Evolutionary conservation across 495 filamentous ascomycete species (phyloP), one percentile per base, ranked within the genome.

Genomic region (Neurospora sp.): DNA sequence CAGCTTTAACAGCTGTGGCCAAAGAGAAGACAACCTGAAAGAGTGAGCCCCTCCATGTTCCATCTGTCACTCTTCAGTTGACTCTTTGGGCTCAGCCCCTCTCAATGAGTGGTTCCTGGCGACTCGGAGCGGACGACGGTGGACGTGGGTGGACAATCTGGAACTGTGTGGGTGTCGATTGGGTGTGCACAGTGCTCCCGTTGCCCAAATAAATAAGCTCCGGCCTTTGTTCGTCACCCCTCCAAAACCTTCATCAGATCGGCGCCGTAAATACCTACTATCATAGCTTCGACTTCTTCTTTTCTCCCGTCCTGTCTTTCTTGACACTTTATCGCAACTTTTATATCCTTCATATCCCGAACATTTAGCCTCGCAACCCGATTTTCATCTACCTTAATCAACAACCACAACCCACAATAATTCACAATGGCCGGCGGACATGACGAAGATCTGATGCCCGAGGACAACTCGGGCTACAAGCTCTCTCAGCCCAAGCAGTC

Each of bases 401-500:
- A 70, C 48, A 72, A 65, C 42, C 44, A 71, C 65, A 72, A 73
- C 68, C 74, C 74, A 77, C 76, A 79, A 14, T 65, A 65, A 65
- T 65, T 65, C 53, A 65, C 53, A 73, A 96, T 96, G 94, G 83
- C 91, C 71, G 88, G 89, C 76, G 53, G 53, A 65, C 83, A 89
- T 77, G 91, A 97, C 0, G 93, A 97, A 69, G 96, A 99, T 76
- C 89, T 97, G 73, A 81, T 90, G 76, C 92, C 95, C 79, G 90
- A 93, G 84, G 87, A 88, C 80, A 97, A 93, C 73, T 90, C 94
- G 85, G 95, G 96, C 77, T 99, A 96, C 90, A 97, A 96, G 88
- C 91, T 98, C 75, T 94, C 94, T 75, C 93, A 97, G 88, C 85
- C 85, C 73, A 97, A 97, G 90, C 97, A 98, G 88, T 94, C 93